Base-by-base conservation (phyloP, 169 alveolate genomes). In the Cryptosporidium muris region DNA sequence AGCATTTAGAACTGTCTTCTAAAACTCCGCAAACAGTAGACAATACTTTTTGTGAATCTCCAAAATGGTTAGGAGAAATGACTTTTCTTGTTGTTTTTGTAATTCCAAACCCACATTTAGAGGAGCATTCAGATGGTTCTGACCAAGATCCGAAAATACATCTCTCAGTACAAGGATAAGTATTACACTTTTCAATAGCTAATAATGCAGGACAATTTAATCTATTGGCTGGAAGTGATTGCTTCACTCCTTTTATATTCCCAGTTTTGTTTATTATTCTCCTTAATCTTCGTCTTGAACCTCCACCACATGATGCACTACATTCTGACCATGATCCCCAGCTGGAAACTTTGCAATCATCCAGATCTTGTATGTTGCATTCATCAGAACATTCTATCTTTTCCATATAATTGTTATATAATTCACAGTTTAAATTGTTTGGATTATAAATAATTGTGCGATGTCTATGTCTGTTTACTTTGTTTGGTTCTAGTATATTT, bases 251-350 rank as follows among this genome's bases (percentile, higher is more conserved):
- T 53, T 65, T 65, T n/a, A 11, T 49, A 34, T 40, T 16, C 34
- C 60, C 63, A 4, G 37, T 65, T 25, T 16, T 53, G 40, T 66
- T 66, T 42, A 66, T 14, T 60, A 64, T 51, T 45, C 51, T 65
- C 14, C 81, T 66, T 6, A 66, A 52, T 9, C 81, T 66, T n/a
- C 81, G 25, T 53, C 81, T 66, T 2, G 81, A 36, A 5, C 81
- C 81, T 49, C 88, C 68, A 58, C 65, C 53, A 66, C 90, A 38
- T 14, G 58, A 40, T 62, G 53, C 89, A 80, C 88, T 64, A 66
- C 64, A 43, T 36, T 51, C 54, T 63, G 81, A 51, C 81, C 89
- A 81, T 12, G 89, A 49, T 4, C 89, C 89, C 89, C 89, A 81
- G 34, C 48, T 56, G 0, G 88, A 51, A 38, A 81, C 81, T 63